Evolutionary conservation across 2,329 filamentous ascomycete species (phyloP).

Genomic region (Ascochyta fabae): DNA sequence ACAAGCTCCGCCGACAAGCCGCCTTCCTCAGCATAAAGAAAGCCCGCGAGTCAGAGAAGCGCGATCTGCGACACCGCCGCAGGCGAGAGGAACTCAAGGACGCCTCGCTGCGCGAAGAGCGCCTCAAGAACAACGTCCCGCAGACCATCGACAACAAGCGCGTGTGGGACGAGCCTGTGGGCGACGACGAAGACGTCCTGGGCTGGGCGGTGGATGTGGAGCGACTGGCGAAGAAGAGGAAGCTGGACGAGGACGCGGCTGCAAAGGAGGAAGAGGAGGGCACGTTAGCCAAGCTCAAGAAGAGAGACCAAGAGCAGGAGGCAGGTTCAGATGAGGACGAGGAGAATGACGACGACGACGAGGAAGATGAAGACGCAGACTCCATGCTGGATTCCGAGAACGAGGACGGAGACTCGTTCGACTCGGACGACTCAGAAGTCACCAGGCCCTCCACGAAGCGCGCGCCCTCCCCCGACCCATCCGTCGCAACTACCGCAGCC

Average conservation of each 20-base stretch:
- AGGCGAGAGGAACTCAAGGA: constrained; percentile 87
- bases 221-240: constrained; percentile 53
- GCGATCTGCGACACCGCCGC: constrained; percentile 76
- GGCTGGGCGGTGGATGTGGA: constrained; percentile 55
- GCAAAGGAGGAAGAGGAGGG: constrained; percentile 37
- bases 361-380: constrained; percentile 51
- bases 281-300: constrained; percentile 41
- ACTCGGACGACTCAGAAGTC: constrained; percentile 45
- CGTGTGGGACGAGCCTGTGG: constrained; percentile 72
- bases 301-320: constrained; percentile 29
- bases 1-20: constrained; percentile 80
- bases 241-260: constrained; percentile 49
- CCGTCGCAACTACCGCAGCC: constrained; percentile 56
- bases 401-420: constrained; percentile 55
- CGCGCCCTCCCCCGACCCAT: constrained; percentile 58
- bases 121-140: constrained; percentile 79
- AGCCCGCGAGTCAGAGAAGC: constrained; percentile 72
- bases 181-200: constrained; percentile 52
- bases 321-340: constrained; percentile 23
- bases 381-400: constrained; percentile 74
- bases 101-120: constrained; percentile 73
- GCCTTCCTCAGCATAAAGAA: constrained; percentile 84
- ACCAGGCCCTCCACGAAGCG: constrained; percentile 50
- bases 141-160: constrained; percentile 56
- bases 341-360: constrained; percentile 27